Conservation (phyloP, 2,329 filamentous ascomycete genomes). For the Fusarium austroafricanum region DNA sequence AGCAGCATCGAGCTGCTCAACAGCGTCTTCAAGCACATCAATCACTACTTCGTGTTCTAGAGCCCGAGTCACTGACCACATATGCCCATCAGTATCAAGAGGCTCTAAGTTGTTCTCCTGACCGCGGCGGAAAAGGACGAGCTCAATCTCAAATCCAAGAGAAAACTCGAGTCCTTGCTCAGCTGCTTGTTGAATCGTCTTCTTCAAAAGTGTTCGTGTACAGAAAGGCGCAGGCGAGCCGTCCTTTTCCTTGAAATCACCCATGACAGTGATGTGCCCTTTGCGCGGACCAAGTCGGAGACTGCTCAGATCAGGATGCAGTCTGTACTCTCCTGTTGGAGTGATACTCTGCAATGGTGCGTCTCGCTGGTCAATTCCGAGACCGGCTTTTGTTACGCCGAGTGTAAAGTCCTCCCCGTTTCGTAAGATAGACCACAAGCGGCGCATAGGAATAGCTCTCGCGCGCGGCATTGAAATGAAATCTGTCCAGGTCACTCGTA, state of each 20-base stretch:
- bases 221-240: constrained; percentile 66
- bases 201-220: constrained; percentile 72
- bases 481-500: constrained; percentile 83
- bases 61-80: constrained; percentile 75
- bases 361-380: constrained; percentile 78
- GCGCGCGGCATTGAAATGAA: constrained; percentile 76
- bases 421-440: constrained; percentile 61
- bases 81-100: constrained; percentile 72
- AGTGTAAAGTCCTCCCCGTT: constrained; percentile 61
- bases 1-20: constrained; percentile 67
- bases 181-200: constrained; percentile 63
- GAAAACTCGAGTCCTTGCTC: constrained; percentile 68
- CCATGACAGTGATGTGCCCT: constrained; percentile 73
- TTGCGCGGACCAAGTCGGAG: constrained; percentile 69
- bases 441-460: constrained; percentile 73
- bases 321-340: constrained; percentile 72
- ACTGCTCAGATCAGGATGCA: constrained; percentile 74
- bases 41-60: constrained; percentile 69
- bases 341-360: constrained; percentile 62
- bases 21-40: constrained; percentile 73
- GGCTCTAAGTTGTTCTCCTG: constrained; percentile 51
- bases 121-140: constrained; percentile 72
- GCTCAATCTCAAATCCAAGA: constrained; percentile 85
- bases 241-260: constrained; percentile 70
- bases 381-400: constrained; percentile 71